Conservation (phyloP, 176 grass and related monocot genomes). For the Eleusine coracana region DNA sequence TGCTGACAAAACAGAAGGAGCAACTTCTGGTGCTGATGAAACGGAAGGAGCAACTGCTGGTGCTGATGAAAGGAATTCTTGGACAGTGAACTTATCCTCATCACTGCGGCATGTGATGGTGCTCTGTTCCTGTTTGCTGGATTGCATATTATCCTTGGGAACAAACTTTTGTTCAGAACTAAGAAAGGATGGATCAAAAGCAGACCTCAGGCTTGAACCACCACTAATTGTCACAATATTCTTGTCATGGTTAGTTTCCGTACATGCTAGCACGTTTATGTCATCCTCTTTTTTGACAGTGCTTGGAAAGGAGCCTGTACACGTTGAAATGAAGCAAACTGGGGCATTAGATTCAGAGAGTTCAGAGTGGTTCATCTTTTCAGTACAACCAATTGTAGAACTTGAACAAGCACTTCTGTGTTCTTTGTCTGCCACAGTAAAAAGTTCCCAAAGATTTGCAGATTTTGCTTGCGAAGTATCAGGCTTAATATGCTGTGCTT, state of each 20-base stretch:
- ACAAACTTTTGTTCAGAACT: slow-evolving; percentile 72
- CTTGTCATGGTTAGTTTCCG: slow-evolving; percentile 38
- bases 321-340: slow-evolving; percentile 47
- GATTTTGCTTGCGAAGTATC: slow-evolving; percentile 34
- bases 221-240: slow-evolving; percentile 55
- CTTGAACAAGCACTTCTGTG: slow-evolving; percentile 34
- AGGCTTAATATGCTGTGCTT: slow-evolving; percentile 30
- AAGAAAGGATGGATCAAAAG: slow-evolving; percentile 48
- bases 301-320: slow-evolving; percentile 28
- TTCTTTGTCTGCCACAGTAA: slow-evolving; percentile 44
- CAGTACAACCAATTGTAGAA: slow-evolving; percentile 37
- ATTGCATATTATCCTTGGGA: slow-evolving; percentile 62
- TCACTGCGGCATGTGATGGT: slow-evolving; percentile 37
- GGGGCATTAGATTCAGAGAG: slow-evolving; percentile 50
- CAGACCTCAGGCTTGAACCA: slow-evolving; percentile 42
- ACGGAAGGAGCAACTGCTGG: slow-evolving; percentile 43
- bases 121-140: slow-evolving; percentile 39
- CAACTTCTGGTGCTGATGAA: slow-evolving; percentile 43
- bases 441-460: slow-evolving; percentile 41
- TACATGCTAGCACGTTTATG: slow-evolving; percentile 33
- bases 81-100: slow-evolving; percentile 84
- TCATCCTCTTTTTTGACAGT: slow-evolving; percentile 41
- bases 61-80: slow-evolving; percentile 77
- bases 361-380: slow-evolving; percentile 52
- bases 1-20: slow-evolving; percentile 49